These are phyloP conservation scores for Trichosphaerium sp. DNA, from an alignment of 78 protist genomes.

Conservation along the genomic window DNA sequence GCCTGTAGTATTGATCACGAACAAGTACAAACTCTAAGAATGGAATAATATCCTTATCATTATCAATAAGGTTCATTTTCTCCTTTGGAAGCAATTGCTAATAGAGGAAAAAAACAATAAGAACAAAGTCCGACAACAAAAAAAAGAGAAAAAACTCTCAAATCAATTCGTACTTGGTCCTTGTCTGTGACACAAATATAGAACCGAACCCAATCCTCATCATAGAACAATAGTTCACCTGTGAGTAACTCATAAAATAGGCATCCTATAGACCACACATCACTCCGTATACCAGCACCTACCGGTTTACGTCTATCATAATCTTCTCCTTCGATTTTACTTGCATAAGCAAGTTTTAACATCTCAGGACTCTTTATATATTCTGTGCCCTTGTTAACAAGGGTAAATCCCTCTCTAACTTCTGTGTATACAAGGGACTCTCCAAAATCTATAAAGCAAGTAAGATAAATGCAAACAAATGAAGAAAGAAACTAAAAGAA, in stretches of 20 bases:
- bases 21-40: constrained; percentile 55
- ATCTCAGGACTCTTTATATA: constrained; percentile 87
- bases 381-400: constrained; percentile 82
- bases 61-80: not conserved
- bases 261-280: constrained; percentile 86
- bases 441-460: constrained; percentile 69
- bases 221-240: constrained; percentile 75
- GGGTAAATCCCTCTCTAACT: constrained; percentile 62
- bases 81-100: too few species aligned
- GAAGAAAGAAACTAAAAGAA: too few species aligned
- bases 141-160: too few species aligned
- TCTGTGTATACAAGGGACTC: constrained; percentile 51
- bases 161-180: not conserved
- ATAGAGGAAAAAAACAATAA: too few species aligned
- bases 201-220: constrained; percentile 76
- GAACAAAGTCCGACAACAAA: too few species aligned
- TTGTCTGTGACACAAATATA: constrained; percentile 59
- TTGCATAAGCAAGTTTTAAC: constrained; percentile 54
- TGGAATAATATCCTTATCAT: constrained; percentile 36
- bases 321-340: constrained; percentile 32
- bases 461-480: too few species aligned
- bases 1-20: constrained; percentile 66
- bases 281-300: constrained; percentile 55
- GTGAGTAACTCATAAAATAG: constrained; percentile 76
- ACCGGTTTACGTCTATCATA: constrained; percentile 60